Evolutionary conservation across 352 stramenopile species (phyloP).

Genomic region (Phytophthora gonapodyides): DNA sequence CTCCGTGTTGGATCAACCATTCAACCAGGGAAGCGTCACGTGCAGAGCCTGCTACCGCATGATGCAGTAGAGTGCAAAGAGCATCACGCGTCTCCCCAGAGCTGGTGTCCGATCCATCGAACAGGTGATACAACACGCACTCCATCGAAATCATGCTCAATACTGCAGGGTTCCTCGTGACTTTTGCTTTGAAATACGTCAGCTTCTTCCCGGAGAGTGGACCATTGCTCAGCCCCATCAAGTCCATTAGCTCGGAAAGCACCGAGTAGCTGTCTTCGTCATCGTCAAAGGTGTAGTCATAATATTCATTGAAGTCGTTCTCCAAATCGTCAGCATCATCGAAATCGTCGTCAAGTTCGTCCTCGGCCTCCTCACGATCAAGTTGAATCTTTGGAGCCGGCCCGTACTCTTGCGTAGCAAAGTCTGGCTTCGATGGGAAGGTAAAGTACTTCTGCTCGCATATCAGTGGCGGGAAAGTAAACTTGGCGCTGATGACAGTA

Average conservation of each 20-base stretch:
- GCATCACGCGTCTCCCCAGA: too few species aligned
- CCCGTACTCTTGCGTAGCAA: slow-evolving; percentile 18
- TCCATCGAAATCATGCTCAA: too few species aligned
- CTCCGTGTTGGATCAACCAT: neutral
- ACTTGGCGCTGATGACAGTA: too few species aligned
- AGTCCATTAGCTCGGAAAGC: slow-evolving; percentile 11
- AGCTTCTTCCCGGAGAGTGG: neutral
- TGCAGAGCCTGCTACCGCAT: too few species aligned
- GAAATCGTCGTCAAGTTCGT: neutral
- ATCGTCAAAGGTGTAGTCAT: neutral
- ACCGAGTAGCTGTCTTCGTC: neutral
- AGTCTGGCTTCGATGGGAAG: slow-evolving; percentile 19
- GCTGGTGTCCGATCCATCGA: too few species aligned
- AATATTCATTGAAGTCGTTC: neutral
- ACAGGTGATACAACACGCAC: too few species aligned
- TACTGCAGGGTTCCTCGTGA: neutral
- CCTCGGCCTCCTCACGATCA: neutral
- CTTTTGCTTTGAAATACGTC: neutral
- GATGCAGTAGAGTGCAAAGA: too few species aligned
- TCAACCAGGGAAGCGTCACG: too few species aligned
- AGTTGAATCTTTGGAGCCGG: neutral
- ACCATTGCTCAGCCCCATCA: neutral
- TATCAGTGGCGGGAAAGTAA: neutral
- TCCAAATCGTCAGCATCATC: too few species aligned
- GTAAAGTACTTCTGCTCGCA: slow-evolving; percentile 16